Evolutionary conservation across 306 rosid genomes (phyloP).

Genomic region (Geum urbanum): DNA sequence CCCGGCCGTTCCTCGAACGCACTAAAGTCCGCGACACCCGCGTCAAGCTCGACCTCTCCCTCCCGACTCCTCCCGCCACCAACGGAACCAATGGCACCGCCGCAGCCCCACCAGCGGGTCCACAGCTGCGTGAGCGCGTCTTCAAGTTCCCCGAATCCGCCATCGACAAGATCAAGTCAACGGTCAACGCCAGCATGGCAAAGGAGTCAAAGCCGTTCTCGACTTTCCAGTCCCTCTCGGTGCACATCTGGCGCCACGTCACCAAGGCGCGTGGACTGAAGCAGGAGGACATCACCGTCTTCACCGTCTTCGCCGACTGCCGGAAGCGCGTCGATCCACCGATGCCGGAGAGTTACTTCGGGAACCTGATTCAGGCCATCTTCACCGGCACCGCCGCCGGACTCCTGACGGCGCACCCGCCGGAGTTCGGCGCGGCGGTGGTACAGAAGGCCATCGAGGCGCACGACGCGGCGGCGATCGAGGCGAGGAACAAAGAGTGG

Average conservation of each 20-base stretch:
- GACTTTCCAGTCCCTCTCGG: conserved; percentile 79
- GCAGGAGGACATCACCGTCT: conserved; percentile 85
- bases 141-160: conserved; percentile 78
- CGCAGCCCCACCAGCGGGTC: conserved; percentile 21
- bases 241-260: conserved; percentile 89
- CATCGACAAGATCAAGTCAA: conserved; percentile 74
- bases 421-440: conserved; percentile 56
- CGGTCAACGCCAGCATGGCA: conserved; percentile 38
- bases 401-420: conserved; percentile 42
- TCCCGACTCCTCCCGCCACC: conserved; percentile 28
- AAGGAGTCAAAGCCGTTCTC: conserved; percentile 80
- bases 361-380: conserved; percentile 84
- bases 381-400: conserved; percentile 75
- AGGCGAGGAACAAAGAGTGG: conserved; percentile 79
- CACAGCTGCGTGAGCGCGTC: conserved; percentile 52
- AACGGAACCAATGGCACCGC: conserved; percentile 17
- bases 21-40: conserved; percentile 77
- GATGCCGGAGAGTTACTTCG: conserved; percentile 83
- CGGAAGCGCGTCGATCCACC: conserved; percentile 77
- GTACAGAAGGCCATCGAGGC: conserved; percentile 66
- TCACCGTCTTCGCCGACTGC: conserved; percentile 89
- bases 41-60: conserved; percentile 68
- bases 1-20: conserved; percentile 64
- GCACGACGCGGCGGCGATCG: conserved; percentile 52
- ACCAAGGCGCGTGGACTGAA: conserved; percentile 65